phyloP scores from a whole-genome alignment of 768 basidiomycete genomes.

The Trametes sanguinea region DNA sequence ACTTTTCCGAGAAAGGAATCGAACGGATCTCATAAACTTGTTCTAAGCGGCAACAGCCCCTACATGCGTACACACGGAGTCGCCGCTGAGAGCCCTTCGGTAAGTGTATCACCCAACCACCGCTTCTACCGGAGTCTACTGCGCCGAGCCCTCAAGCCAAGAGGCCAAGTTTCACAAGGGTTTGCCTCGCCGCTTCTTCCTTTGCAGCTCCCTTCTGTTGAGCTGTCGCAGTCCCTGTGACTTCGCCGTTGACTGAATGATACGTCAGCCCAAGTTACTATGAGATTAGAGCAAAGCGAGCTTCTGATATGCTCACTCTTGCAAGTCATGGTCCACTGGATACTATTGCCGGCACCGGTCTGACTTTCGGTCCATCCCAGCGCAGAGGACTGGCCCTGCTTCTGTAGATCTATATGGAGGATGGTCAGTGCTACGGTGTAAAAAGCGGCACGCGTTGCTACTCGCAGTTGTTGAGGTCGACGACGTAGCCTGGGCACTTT shows the following conservation, averaged over 20 bases:
- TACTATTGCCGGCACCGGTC: constrained; percentile 44
- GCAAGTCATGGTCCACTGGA: constrained; percentile 56
- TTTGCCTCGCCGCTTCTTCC: constrained; percentile 36
- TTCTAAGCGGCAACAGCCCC: background rate
- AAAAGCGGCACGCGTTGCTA: background rate
- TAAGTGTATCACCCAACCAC: background rate
- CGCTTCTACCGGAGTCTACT: background rate
- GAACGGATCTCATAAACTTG: background rate
- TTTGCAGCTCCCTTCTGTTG: constrained; percentile 41
- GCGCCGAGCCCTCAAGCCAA: background rate
- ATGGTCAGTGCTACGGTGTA: background rate
- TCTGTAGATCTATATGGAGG: constrained; percentile 40
- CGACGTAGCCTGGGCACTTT: constrained; percentile 32
- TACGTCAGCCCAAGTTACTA: constrained; percentile 4
- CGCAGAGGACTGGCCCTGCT: constrained; percentile 29
- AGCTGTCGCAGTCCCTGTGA: constrained; percentile 50
- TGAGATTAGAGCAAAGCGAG: background rate
- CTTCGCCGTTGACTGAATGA: constrained; percentile 46
- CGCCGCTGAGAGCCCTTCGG: background rate
- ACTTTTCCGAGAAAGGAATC: background rate
- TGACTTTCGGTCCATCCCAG: constrained; percentile 45
- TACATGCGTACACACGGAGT: background rate
- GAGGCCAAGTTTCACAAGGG: constrained; percentile 26
- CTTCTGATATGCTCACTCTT: constrained; percentile 45
- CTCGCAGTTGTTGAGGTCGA: constrained; percentile 51